Evolutionary conservation across 768 basidiomycete species (phyloP).

Genomic region (Pulveroboletus sp.): DNA sequence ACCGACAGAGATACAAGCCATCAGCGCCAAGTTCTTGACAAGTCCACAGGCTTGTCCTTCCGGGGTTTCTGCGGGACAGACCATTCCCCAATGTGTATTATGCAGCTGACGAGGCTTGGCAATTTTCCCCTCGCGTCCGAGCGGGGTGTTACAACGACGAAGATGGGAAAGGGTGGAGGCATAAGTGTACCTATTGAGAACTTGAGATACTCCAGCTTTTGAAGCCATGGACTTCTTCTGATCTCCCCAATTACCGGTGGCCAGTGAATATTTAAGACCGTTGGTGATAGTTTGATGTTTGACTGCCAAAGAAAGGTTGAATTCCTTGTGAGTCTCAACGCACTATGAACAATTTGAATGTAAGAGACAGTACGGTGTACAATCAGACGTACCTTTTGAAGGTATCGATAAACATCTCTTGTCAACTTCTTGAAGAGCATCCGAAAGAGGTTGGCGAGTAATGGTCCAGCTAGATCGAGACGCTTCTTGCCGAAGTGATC

Average conservation of each 20-base stretch:
- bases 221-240: slow-evolving; percentile 98
- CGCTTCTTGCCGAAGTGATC: slow-evolving; percentile 99
- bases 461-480: slow-evolving; percentile 90
- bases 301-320: slow-evolving; percentile 86
- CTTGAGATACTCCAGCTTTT: slow-evolving; percentile 98
- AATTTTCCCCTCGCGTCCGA: slow-evolving; percentile 98
- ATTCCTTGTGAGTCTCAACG: slow-evolving; percentile 93
- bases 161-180: slow-evolving; percentile 97
- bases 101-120: slow-evolving; percentile 98
- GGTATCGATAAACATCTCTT: slow-evolving; percentile 92
- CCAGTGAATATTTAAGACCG: slow-evolving; percentile 95
- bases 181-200: slow-evolving; percentile 97
- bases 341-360: slow-evolving; percentile 51
- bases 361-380: not conserved
- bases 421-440: slow-evolving; percentile 97
- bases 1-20: slow-evolving; percentile 97
- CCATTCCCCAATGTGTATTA: slow-evolving; percentile 99
- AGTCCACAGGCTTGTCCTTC: slow-evolving; percentile 99
- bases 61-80: slow-evolving; percentile 98
- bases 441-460: slow-evolving; percentile 94
- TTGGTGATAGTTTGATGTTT: slow-evolving; percentile 98
- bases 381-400: slow-evolving; percentile 74
- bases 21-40: slow-evolving; percentile 96
- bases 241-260: slow-evolving; percentile 99
- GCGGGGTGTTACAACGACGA: slow-evolving; percentile 95